Base-by-base conservation (phyloP, 148 eudicot genomes). In the Silene conica region DNA sequence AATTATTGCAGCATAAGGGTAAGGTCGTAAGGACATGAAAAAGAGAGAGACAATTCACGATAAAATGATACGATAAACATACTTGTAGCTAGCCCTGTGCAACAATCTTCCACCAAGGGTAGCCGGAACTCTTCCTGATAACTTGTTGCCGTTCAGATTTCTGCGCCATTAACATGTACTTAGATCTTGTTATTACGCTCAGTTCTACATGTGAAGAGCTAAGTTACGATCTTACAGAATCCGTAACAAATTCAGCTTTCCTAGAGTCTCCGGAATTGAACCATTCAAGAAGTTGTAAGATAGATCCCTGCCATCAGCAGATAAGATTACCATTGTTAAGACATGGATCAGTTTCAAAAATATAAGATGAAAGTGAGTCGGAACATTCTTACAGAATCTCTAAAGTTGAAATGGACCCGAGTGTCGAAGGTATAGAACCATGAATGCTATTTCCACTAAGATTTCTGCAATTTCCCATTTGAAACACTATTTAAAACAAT, bases 61-160 rank as follows among this genome's bases (percentile, higher is more conserved):
- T 65, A 26, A 34, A 63, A 55, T n/a, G 22, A 63, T 41, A 20
- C 20, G 75, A 48, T 55, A 45, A 52, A 80, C 92, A 63, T 88
- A 96, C 99, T 96, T 96, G 86, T 90, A 96, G 87, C 99, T 96
- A 74, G 99, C 95, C 73, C 99, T 81, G 73, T 90, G 97, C 76
- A 96, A 74, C 62, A 96, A 89, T 82, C 96, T 92, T 74, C 87
- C 97, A 70, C 97, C 97, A 52, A 96, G 86, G 26, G 89, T 82
- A 52, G 89, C 82, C 67, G 99, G 94, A 48, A 96, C 96, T 85
- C 79, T 86, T 79, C 99, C 99, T 26, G 91, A 85, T 59, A 96
- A 87, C 69, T 92, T 85, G 79, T 96, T 96, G 71, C 96, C 86
- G 66, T 96, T 96, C 31, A 96, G 95, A 82, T 96, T 87, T 80